Base-by-base conservation (phyloP, 2,329 filamentous ascomycete species). In the Exophiala sp. region DNA sequence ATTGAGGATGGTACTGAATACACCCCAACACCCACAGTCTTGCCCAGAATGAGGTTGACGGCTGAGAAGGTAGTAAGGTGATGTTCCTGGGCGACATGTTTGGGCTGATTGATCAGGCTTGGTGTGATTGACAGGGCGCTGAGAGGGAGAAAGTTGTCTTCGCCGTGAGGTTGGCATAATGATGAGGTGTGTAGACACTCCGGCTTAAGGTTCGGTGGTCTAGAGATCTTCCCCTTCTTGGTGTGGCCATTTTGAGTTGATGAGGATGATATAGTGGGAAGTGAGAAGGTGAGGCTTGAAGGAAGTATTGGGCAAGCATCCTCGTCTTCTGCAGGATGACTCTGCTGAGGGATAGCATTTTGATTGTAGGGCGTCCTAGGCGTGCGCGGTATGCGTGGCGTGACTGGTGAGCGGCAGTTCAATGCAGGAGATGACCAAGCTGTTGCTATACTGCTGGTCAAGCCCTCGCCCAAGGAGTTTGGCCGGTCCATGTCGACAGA, bases 1-100 rank as follows among this genome's bases (percentile, higher is more conserved):
- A 83, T 78, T 12, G 78, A 76, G 1, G 77, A 77, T 1, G 80
- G 80, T 1, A 80, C 79, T 0, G 79, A 80, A 62, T 81, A 83
- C 16, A 79, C 68, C 55, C 75, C 70, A 9, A 73, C 65, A 2
- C 74, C 73, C 20, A 75, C 61, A n/a, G 63, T 66, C 10, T 52
- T 63, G 21, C 65, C 73, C 41, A 77, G 74, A 58, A 71, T 74
- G 60, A 62, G 50, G 21, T 47, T 52, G 20, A 52, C 46, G 35
- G 42, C 42, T 20, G 50, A 52, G 35, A 68, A 65, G 3, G 50
- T 47, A 3, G 50, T 52, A 38, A 52, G 50, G 54, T 53, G 45
- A 54, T 40, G 39, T 36, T 48, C n/a, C 10, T 49, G 40, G 12
- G 39, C 33, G 7, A 21, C 24, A 38, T 41, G 41, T 42, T 24